phyloP scores from a whole-genome alignment of 306 rosid species.

The Dryas octopetala region DNA sequence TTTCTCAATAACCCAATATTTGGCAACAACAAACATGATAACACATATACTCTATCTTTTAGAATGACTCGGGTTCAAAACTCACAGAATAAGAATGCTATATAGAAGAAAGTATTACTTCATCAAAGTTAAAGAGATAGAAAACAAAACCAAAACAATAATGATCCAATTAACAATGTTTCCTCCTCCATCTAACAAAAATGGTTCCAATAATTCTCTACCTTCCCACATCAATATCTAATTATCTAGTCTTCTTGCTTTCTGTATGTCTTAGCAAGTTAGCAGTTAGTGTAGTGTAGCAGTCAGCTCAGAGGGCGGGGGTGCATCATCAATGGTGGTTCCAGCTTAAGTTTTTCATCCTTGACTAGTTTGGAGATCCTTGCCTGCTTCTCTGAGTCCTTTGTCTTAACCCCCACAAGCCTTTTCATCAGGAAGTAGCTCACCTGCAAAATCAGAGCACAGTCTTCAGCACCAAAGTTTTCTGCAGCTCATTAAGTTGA shows the following conservation, averaged over 20 bases:
- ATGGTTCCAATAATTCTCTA: slow-evolving; percentile 42
- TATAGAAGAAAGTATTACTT: not conserved
- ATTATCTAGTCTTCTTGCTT: slow-evolving; percentile 1
- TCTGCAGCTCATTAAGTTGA: not conserved
- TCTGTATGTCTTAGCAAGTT: not conserved
- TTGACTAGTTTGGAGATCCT: slow-evolving; percentile 76
- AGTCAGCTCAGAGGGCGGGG: too few species aligned
- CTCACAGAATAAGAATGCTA: not conserved
- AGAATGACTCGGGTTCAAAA: not conserved
- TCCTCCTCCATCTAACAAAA: slow-evolving; percentile 63
- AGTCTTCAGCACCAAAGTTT: slow-evolving; percentile 6
- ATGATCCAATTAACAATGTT: slow-evolving; percentile 24
- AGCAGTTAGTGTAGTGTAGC: too few species aligned
- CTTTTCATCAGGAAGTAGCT: slow-evolving; percentile 85
- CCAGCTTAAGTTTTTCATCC: slow-evolving; percentile 72
- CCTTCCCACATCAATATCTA: slow-evolving; percentile 43
- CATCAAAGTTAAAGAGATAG: not conserved
- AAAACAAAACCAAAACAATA: not conserved
- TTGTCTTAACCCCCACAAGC: slow-evolving; percentile 82
- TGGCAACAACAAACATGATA: too few species aligned
- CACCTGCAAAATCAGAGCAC: slow-evolving; percentile 53
- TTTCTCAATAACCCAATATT: too few species aligned
- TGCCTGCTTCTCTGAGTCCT: slow-evolving; percentile 82
- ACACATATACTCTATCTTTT: not conserved
- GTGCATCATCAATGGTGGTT: too few species aligned